Conservation (phyloP, 2,329 filamentous ascomycete genomes). For the Meredithiella fracta region DNA sequence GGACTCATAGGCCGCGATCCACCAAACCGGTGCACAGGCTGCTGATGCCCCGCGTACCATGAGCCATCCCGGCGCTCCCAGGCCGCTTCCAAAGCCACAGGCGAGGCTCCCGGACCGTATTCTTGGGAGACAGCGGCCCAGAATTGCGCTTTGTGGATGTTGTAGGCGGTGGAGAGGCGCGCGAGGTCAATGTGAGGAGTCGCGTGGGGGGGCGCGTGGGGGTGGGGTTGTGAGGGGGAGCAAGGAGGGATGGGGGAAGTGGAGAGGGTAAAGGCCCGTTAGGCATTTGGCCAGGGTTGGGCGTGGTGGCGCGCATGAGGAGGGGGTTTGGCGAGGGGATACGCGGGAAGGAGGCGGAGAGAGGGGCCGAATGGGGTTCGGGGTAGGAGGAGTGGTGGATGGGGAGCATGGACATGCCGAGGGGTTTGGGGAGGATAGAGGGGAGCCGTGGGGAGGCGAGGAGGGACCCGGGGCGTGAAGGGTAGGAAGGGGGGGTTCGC, state of each 20-base stretch:
- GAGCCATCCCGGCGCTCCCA: constrained; percentile 32
- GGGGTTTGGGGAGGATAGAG: constrained; percentile 51
- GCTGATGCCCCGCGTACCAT: background rate
- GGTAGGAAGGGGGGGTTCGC: constrained; percentile 15
- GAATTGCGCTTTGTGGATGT: constrained; percentile 51
- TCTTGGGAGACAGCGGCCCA: constrained; percentile 57
- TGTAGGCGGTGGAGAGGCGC: constrained; percentile 54
- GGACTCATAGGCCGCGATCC: constrained; percentile 35
- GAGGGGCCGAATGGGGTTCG: constrained; percentile 29
- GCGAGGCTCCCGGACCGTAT: constrained; percentile 48
- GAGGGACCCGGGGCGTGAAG: constrained; percentile 17
- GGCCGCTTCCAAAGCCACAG: constrained; percentile 51
- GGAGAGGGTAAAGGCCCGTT: constrained; percentile 17
- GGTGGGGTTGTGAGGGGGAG: constrained; percentile 25
- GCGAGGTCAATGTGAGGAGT: constrained; percentile 38
- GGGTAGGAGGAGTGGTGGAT: constrained; percentile 25
- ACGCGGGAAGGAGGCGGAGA: constrained; percentile 9
- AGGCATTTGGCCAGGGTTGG: constrained; percentile 18
- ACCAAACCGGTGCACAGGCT: constrained; percentile 3
- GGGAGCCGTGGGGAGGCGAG: constrained; percentile 35
- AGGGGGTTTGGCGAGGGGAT: constrained; percentile 13
- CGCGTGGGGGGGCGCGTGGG: constrained; percentile 22
- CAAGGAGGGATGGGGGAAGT: constrained; percentile 25
- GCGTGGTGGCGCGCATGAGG: constrained; percentile 27
- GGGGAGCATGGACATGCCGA: constrained; percentile 29